These are phyloP conservation scores for Verbena officinalis DNA, from an alignment of 257 asterid genomes.

Conservation along the genomic window DNA sequence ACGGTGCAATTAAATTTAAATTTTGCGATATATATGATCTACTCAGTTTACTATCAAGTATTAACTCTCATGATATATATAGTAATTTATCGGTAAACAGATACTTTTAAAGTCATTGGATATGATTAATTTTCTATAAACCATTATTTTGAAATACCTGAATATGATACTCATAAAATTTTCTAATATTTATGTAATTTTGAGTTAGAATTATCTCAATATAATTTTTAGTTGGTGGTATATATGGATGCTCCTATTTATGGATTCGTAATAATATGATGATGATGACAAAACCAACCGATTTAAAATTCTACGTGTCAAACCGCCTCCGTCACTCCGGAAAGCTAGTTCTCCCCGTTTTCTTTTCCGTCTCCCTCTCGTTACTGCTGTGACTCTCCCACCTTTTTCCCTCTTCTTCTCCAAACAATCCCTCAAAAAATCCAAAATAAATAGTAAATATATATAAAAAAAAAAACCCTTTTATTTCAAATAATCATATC, in stretches of 20 bases:
- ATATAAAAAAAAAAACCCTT: neutral
- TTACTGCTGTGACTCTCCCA: neutral
- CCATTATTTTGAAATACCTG: no score
- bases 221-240: no score
- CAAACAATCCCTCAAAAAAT: neutral
- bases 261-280: neutral
- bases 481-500: neutral
- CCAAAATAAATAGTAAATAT: no score
- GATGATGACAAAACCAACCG: slow-evolving; percentile 25
- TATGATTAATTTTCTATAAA: no score
- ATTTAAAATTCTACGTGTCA: slow-evolving; percentile 20
- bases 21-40: neutral
- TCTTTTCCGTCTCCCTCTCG: slow-evolving; percentile 19
- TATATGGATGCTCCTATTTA: no score
- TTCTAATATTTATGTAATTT: no score
- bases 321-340: neutral
- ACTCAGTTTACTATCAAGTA: neutral
- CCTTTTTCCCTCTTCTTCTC: neutral
- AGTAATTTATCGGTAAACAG: neutral
- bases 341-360: slow-evolving; percentile 1
- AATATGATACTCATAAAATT: no score
- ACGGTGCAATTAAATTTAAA: neutral
- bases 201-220: no score
- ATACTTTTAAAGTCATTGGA: no score
- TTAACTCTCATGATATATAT: no score